Evolutionary conservation across 495 filamentous ascomycete species (phyloP), one percentile per base, ranked within the genome.

Genomic region (Penicillium ochrochloron): DNA sequence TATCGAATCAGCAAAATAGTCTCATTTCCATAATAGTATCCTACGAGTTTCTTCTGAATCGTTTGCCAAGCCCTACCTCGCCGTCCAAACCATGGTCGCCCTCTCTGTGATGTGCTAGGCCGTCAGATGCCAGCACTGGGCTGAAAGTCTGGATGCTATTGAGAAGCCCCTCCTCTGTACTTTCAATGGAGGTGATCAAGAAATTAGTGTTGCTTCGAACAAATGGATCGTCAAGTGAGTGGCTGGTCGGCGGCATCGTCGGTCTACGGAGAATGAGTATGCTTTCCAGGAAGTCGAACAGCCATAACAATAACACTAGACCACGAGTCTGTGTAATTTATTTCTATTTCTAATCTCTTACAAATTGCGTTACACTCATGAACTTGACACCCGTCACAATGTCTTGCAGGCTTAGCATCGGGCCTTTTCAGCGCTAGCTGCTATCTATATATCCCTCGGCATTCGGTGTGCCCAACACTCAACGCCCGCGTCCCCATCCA

Each of bases 361-460:
- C 31, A 27, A 27, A 29, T 17, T 17, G 11, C 48, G 25, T 51
- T 29, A 29, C 48, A 14, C 23, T 29, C 19, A n/a, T 9, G 48
- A 21, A 14, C 27, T 31, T 57, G 46, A 55, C 48, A 48, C 25
- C 58, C 48, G 19, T 64, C 64, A 61, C 53, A 33, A 69, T 64
- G 57, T 57, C 44, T 63, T 69, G 64, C 64, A 64, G 56, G 35
- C 39, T 61, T 57, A 57, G 57, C 10, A n/a, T 29, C 37, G 35
- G 51, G 8, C 33, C 12, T 15, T 25, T 35, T 25, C 31, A 23
- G 29, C 62, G 19, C 35, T 42, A 15, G 17, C 1, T 17, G 39
- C 52, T 35, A 56, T 52, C 35, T 48, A 23, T 29, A 33, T 2
- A 33, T 37, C n/a, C 31, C 39, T 48, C 29, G 17, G 8, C 7